Base-by-base conservation (phyloP, 108 stramenopile species). In the Cyclotella kingstonii region DNA sequence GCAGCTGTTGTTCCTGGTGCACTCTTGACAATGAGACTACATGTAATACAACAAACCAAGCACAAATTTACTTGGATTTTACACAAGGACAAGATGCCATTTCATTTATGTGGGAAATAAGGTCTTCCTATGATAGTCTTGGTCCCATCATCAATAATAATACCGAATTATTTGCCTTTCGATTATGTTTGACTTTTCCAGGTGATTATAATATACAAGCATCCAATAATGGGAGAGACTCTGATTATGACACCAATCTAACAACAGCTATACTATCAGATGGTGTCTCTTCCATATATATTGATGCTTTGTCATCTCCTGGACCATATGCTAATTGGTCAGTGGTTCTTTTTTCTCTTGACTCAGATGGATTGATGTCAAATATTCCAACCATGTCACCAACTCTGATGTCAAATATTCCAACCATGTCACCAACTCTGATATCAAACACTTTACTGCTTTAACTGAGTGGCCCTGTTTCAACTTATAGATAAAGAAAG, bases 1-100 rank as follows among this genome's bases (percentile, higher is more conserved):
- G 57, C 34, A 56, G 38, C 34, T 56, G 54, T 19, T 56, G 54
- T 15, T 6, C 22, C 4, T 31, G 54, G 6, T 58, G 57, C 57
- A 61, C 60, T 2, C 31, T 48, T 61, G 60, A 47, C 14, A 48
- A n/a, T 27, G 52, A 53, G 9, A 22, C 3, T 4, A 46, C 30
- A 12, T 61, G 60, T 28, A 21, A 61, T 28, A 38, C 41, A 10
- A 21, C 14, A 5, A 7, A 8, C 22, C 45, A 46, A 48, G 18
- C 9, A 6, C 5, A 12, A 7, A 22, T 46, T 3, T 31, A 6
- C 12, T 47, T 61, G 10, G 8, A 61, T 31, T 23, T 48, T 9
- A 25, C 5, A 19, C 33, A 18, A 25, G 60, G 43, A 18, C 14
- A 44, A 5, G 5, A 12, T 44, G 19, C 43, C 43, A 12, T 14